phyloP scores from a whole-genome alignment of 2,329 filamentous ascomycete species.

The Dactylellina parvicollis region DNA sequence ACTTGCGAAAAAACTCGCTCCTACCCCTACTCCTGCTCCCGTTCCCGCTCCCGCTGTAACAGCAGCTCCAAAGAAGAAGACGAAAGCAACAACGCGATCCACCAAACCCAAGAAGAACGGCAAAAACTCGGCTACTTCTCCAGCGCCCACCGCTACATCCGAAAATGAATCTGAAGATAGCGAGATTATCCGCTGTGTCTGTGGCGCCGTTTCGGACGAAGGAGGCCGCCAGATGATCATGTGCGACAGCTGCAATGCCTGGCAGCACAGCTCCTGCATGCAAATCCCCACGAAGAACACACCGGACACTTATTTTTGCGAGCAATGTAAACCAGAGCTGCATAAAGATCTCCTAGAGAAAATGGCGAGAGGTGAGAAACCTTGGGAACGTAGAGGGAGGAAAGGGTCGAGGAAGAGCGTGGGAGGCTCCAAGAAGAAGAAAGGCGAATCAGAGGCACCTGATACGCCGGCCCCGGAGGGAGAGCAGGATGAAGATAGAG shows the following conservation, averaged over 20 bases:
- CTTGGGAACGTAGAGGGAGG: conserved; percentile 80
- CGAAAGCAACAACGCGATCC: conserved; percentile 63
- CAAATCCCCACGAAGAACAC: conserved; percentile 77
- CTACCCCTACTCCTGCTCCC: conserved; percentile 41
- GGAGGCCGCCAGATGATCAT: conserved; percentile 92
- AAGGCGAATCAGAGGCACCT: conserved; percentile 38
- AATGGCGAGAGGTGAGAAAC: conserved; percentile 80
- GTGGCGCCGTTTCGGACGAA: conserved; percentile 86
- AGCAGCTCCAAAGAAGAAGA: conserved; percentile 62
- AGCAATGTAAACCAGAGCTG: conserved; percentile 83
- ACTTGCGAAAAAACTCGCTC: conserved; percentile 59
- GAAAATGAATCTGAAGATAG: conserved; percentile 65
- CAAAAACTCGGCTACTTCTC: conserved; percentile 62
- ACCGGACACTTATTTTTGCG: conserved; percentile 89
- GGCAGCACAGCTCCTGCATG: conserved; percentile 98
- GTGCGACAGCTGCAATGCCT: conserved; percentile 89
- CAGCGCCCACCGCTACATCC: conserved; percentile 61
- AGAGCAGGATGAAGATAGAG: conserved; percentile 3
- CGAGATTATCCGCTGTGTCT: conserved; percentile 91
- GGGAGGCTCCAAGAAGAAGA: conserved; percentile 56
- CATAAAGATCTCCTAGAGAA: conserved; percentile 83
- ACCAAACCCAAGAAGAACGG: conserved; percentile 61
- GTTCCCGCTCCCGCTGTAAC: conserved; percentile 55
- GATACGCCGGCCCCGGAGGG: conserved; percentile 43
- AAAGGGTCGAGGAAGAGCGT: conserved; percentile 67